Base-by-base conservation (phyloP, 495 filamentous ascomycete species). In the Daldinia grandis region DNA sequence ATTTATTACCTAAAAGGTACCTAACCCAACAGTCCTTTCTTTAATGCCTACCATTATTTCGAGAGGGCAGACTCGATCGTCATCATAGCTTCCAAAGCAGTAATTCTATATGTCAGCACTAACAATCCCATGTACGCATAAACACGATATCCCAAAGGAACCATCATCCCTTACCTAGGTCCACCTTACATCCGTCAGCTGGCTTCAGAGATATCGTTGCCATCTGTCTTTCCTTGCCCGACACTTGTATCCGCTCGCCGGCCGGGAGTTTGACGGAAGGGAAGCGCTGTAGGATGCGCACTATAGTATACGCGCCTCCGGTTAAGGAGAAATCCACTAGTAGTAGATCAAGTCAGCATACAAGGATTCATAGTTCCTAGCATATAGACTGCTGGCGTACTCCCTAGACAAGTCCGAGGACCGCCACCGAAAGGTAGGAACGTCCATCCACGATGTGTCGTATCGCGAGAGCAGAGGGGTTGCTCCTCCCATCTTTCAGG, bases 401-500 rank as follows among this genome's bases (percentile, higher is more conserved):
- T 47, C 19, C 42, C 42, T 24, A 47, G 9, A 35, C 53, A 67
- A 25, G 58, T 63, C 15, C 64, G 47, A 0, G 69, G 64, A 0
- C 69, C 69, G 15, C 64, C 69, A 1, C 69, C 64, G 28, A 72
- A 72, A 31, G 69, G 64, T 10, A 68, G 28, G 30, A 59, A 72
- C 25, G 37, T 69, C 64, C 66, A 73, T 3, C 65, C 69, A 7
- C 60, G 64, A 10, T 64, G 58, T 10, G 49, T 62, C 8, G 17
- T 47, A 12, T 47, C 17, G 8, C 19, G 42, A 47, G 42, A 47
- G 24, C 42, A 7, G 42, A 47, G 42, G 19, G 42, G 42, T 24
- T 47, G 19, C 62, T 86, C 85, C 0, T 85, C 73, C 85, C 87
- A 87, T 15, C 87, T 73, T 68, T 88, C 86, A 0, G 87, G 87